Base-by-base conservation (phyloP, 2,329 filamentous ascomycete genomes). In the Myotisia sp. region DNA sequence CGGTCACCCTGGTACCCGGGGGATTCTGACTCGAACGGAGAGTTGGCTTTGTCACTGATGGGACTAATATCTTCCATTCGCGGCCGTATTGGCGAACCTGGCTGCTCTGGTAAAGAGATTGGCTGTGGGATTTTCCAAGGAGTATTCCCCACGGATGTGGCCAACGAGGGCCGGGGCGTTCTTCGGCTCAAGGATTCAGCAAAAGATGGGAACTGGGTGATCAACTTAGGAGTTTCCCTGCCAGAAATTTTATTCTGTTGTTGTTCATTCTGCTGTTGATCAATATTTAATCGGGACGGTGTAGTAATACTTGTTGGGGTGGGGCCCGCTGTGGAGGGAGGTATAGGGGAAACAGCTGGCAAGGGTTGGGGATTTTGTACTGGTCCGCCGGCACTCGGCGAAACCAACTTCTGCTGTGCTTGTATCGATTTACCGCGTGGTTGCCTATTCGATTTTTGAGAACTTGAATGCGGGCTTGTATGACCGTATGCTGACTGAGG, bases 41-140 rank as follows among this genome's bases (percentile, higher is more conserved):
- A 62, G n/a, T 48, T 47, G 2, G 52, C 56, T 27, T 48, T 50
- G 22, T 63, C 60, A 31, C 60, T 64, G 36, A 64, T 61, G 0
- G 60, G 60, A 42, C 60, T 64, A 7, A 64, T 53, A 43, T 62
- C 60, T 34, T 59, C 57, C 2, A 58, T 53, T 4, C 52, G 48
- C 29, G 60, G 60, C 2, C 55, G 52, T 32, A 50, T 44, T 6
- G 60, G 60, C 13, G 60, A 63, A 10, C 47, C 46, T 18, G 58
- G 56, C 4, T 54, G 56, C 12, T 48, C 40, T 0, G 55, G 47
- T 23, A 46, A 46, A 12, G 38, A 36, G 10, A 60, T 49, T 6
- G 46, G 55, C 26, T 51, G 33, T 14, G 57, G 55, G 22, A 51
- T 50, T 33, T 53, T 64, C 60, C 60, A 64, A 3, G 58, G 61